Conservation (phyloP, 306 rosid species). For the Gillenia trifoliata region DNA sequence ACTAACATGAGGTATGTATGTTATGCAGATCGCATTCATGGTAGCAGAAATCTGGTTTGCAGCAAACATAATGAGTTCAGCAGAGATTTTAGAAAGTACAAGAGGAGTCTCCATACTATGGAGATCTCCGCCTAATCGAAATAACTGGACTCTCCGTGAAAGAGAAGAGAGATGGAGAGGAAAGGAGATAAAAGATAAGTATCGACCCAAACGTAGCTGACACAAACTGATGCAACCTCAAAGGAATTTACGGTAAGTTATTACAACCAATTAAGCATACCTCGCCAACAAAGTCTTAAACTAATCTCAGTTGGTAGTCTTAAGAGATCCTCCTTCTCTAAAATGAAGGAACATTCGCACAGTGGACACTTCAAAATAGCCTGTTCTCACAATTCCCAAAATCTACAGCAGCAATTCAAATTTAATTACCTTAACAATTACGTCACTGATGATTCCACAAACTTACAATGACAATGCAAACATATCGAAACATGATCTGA, state of each 20-base stretch:
- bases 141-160: neutral
- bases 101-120: neutral
- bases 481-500: constrained; percentile 9
- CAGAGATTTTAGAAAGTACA: neutral
- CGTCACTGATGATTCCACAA: neutral
- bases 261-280: constrained; percentile 30
- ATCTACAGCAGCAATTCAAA: constrained; percentile 48
- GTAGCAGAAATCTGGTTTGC: neutral
- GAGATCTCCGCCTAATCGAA: neutral
- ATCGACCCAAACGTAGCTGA: neutral
- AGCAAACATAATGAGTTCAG: neutral
- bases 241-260: neutral
- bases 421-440: constrained; percentile 6
- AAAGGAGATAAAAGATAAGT: neutral
- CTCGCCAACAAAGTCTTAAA: constrained; percentile 67
- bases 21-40: neutral
- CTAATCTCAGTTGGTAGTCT: constrained; percentile 68
- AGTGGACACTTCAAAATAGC: constrained; percentile 76
- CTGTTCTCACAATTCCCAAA: constrained; percentile 94
- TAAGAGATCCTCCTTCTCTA: constrained; percentile 68
- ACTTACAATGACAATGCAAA: constrained; percentile 2
- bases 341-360: constrained; percentile 74
- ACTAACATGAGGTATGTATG: neutral
- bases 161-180: neutral
- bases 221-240: neutral